Base-by-base conservation (phyloP, 352 stramenopile species). In the Pythium rhizo-oryzae region DNA sequence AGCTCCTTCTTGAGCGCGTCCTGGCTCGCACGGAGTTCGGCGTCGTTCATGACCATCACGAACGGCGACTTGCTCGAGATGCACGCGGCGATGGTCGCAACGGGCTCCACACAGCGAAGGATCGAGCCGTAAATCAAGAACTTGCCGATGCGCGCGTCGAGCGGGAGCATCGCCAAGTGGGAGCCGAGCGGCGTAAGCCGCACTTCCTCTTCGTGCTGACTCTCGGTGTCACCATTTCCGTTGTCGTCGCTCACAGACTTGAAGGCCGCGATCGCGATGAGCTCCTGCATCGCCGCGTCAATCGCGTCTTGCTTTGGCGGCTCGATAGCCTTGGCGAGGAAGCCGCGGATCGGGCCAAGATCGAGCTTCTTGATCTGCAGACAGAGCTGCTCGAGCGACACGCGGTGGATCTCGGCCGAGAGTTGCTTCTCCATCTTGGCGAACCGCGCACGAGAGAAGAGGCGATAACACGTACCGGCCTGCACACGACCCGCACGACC, bases 101-200 rank as follows among this genome's bases (percentile, higher is more conserved):
- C 83, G 0, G 88, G 85, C n/a, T 91, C 77, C 37, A 96, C 74
- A 53, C 89, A 97, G 24, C 88, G 86, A 37, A 97, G 53, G 50
- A 97, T 94, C 15, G 85, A 92, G n/a, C 89, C 89, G 51, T 90
- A 97, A 41, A 97, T 81, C 2, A 96, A 60, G 62, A 97, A 91
- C 62, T 97, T 97, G 66, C 85, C 89, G 35, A 97, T 91, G 19
- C 89, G 89, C 21, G 89, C 89, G 58, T 97, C 88, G 41, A 97
- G 69, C 15, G 89, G 88, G 25, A 96, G 72, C 82, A 91, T 92
- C 5, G 82, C 85, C 62, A 95, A 74, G 64, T 93, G 84, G 19
- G 85, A 85, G 4, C 98, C 98, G 0, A 99, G 78, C 16, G 97
- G 92, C 49, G 97, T 99, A 33, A 99, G 72, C 19, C 62, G 58